Evolutionary conservation across 768 basidiomycete genomes (phyloP).

Genomic region (Agrocybe praecox): DNA sequence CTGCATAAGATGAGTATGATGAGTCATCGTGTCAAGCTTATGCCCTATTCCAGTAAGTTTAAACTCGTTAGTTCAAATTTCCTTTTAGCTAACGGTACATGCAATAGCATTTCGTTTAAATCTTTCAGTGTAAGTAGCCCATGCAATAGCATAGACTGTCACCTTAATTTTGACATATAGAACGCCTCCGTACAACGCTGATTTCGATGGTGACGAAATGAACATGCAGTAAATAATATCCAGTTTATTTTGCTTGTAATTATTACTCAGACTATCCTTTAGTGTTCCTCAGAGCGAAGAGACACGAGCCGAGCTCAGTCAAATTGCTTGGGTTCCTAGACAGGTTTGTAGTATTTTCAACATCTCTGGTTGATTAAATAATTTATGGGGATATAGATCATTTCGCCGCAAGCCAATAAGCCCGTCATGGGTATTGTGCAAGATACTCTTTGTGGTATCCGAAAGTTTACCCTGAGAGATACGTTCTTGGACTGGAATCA

Average conservation of each 20-base stretch:
- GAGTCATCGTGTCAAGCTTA: slow-evolving; percentile 95
- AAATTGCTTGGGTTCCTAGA: slow-evolving; percentile 98
- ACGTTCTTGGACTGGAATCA: slow-evolving; percentile 94
- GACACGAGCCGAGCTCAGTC: slow-evolving; percentile 95
- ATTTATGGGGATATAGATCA: slow-evolving; percentile 62
- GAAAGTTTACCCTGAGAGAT: slow-evolving; percentile 96
- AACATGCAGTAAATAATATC: slow-evolving; percentile 94
- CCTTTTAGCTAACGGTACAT: slow-evolving; percentile 9
- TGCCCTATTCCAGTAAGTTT: slow-evolving; percentile 94
- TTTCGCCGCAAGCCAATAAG: slow-evolving; percentile 99
- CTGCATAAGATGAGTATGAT: slow-evolving; percentile 99
- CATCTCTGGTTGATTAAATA: background rate
- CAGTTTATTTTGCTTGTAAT: background rate
- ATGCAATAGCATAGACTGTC: slow-evolving; percentile 19
- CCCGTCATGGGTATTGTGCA: slow-evolving; percentile 99
- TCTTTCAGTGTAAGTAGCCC: slow-evolving; percentile 84
- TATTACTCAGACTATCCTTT: slow-evolving; percentile 12
- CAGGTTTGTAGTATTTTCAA: slow-evolving; percentile 55
- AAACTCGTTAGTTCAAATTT: background rate
- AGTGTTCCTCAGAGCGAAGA: slow-evolving; percentile 99
- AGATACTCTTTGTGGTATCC: slow-evolving; percentile 96
- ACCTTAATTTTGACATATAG: slow-evolving; percentile 41
- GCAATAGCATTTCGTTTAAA: slow-evolving; percentile 90
- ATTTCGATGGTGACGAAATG: slow-evolving; percentile 99
- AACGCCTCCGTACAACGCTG: slow-evolving; percentile 98